Evolutionary conservation across 768 basidiomycete species (phyloP), one percentile per base, ranked within the genome.

Genomic region (Krasilnikovozyma curviuscula): DNA sequence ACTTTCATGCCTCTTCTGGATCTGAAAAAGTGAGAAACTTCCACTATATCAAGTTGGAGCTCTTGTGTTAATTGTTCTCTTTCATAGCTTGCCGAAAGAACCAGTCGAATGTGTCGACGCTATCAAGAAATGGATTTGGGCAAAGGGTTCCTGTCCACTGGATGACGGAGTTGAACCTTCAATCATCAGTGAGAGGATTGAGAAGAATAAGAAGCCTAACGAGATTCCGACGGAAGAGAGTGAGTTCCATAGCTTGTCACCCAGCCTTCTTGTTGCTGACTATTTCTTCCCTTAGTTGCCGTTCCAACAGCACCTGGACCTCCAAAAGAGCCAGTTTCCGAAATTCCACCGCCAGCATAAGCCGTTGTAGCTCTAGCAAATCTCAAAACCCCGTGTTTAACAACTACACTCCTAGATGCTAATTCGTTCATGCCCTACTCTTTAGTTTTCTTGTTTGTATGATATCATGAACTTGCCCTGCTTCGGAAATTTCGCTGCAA

Each of bases 41-140:
- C n/a, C n/a, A 51, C 12, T 18, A 21, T 30, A 10, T 48, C 5
- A 21, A 37, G 38, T 23, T 31, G 35, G 13, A 2, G 12, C 14
- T 37, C 25, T 81, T 82, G 60, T 52, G 79, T 70, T 24, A 27
- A 39, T 23, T 27, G 40, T 30, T 31, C 21, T 6, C 30, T 27
- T 33, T 31, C 40, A 34, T 34, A 88, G 86, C 29, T 65, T 85
- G 32, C 81, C 84, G 13, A 70, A 73, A 48, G 73, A 83, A 54
- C 73, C 80, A 13, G 64, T 71, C 43, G 71, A 74, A 56, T 81
- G 83, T 44, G 74, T 73, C 44, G 65, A 63, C n/a, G 69, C 65
- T 1, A 78, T 86, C 30, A 70, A 77, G 60, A 67, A 77, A 46
- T 91, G 83, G 81, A 82, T 93, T 65, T 91, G 82, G 70, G 43